Evolutionary conservation across 352 stramenopile genomes (phyloP).

Genomic region (Globisporangium lucens): DNA sequence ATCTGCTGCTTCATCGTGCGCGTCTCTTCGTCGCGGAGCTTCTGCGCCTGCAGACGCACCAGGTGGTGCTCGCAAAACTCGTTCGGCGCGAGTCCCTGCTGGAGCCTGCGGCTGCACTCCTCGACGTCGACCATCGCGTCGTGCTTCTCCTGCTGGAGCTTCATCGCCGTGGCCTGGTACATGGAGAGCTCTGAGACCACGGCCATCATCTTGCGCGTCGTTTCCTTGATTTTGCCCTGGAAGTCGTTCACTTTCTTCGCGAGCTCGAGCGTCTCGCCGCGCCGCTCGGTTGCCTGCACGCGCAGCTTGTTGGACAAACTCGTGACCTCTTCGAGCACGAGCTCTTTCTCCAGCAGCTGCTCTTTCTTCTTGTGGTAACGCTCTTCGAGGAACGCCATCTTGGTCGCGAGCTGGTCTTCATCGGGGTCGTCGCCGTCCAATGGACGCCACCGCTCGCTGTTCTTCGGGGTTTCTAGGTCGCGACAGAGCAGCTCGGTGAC

Average conservation of each 20-base stretch:
- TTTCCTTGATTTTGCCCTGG: constrained; percentile 88
- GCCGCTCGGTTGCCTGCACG: constrained; percentile 65
- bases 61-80: constrained; percentile 77
- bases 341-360: constrained; percentile 91
- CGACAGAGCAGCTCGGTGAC: constrained; percentile 87
- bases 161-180: constrained; percentile 94
- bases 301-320: constrained; percentile 85
- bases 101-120: constrained; percentile 49
- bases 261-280: constrained; percentile 76
- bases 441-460: constrained; percentile 82
- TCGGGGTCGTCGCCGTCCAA: constrained; percentile 89
- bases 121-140: constrained; percentile 64
- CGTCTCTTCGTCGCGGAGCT: constrained; percentile 45
- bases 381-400: constrained; percentile 83
- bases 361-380: constrained; percentile 91
- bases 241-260: constrained; percentile 91
- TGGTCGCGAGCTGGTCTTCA: constrained; percentile 82
- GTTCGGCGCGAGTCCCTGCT: constrained; percentile 72
- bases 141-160: constrained; percentile 92
- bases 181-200: constrained; percentile 93
- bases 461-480: constrained; percentile 90
- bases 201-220: constrained; percentile 94
- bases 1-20: constrained; percentile 42
- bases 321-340: constrained; percentile 93
- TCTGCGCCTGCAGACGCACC: constrained; percentile 54